A percentile compares a stretch with the other conserved stretches of the same genome.
Conservation (phyloP, 495 filamentous ascomycete species). For the Aspergillus sparsus region DNA sequence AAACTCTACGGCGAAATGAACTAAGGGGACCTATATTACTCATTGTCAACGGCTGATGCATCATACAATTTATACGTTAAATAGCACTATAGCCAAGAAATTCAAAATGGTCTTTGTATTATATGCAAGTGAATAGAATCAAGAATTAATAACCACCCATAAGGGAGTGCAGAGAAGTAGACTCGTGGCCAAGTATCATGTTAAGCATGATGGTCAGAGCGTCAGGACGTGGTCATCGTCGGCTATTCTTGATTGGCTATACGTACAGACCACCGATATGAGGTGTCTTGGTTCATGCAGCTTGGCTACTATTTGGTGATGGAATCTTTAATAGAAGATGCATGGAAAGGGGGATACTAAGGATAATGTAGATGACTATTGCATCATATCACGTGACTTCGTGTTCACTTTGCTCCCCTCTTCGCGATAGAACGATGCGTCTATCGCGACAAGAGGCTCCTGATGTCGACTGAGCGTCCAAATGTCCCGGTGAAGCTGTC, state of each 20-base stretch:
- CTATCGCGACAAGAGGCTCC: conserved; percentile 39
- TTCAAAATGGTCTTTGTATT: too few species aligned
- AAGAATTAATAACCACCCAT: neutral
- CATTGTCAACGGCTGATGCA: too few species aligned
- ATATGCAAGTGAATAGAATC: neutral
- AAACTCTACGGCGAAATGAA: too few species aligned
- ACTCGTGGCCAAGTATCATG: too few species aligned
- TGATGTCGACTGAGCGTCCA: conserved; percentile 59
- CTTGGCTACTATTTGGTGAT: neutral
- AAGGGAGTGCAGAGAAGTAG: neutral
- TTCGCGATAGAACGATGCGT: conserved; percentile 17
- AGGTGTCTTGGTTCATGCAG: neutral
- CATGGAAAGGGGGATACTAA: conserved; percentile 4
- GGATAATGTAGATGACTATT: conserved; percentile 20
- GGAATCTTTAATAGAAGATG: conserved; percentile 4
- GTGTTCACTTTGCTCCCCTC: conserved; percentile 20
- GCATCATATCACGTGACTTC: conserved; percentile 46
- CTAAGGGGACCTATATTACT: too few species aligned
- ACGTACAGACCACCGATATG: neutral
- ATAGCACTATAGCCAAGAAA: too few species aligned
- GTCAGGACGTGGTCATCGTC: neutral
- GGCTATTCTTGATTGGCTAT: neutral
- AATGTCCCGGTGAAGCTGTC: conserved; percentile 85
- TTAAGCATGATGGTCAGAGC: too few species aligned
- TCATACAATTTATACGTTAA: neutral